These are phyloP conservation scores for Neurospora sp. DNA, from an alignment of 495 filamentous ascomycete species.

Conservation along the genomic window DNA sequence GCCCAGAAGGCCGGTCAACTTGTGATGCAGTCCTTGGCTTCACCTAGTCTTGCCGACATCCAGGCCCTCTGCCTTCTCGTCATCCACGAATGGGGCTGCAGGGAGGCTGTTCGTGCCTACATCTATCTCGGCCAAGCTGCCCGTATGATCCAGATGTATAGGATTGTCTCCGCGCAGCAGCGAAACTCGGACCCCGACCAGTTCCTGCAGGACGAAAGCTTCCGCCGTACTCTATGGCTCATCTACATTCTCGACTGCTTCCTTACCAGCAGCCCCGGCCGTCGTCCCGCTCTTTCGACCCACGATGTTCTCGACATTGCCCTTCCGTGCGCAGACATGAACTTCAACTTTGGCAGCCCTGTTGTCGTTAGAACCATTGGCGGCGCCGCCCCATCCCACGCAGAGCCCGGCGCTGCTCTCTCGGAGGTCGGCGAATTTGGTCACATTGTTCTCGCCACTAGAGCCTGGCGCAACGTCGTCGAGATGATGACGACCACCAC, in stretches of 20 bases:
- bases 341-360: conserved; percentile 39
- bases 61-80: conserved; percentile 41
- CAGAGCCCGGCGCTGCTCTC: conserved; percentile 21
- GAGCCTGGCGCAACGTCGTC: conserved; percentile 41
- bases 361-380: conserved; percentile 35
- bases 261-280: conserved; percentile 43
- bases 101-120: conserved; percentile 42
- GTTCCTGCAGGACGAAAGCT: conserved; percentile 42
- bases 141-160: conserved; percentile 43
- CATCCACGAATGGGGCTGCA: conserved; percentile 42
- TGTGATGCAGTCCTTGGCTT: conserved; percentile 36
- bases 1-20: conserved; percentile 36
- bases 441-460: conserved; percentile 40
- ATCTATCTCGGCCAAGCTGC: conserved; percentile 41
- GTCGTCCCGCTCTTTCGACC: conserved; percentile 35
- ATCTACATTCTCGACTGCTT: conserved; percentile 45
- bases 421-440: conserved; percentile 41
- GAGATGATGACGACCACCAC: conserved; percentile 41
- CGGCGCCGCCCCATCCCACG: conserved; percentile 26
- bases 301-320: conserved; percentile 37
- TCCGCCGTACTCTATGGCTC: conserved; percentile 41
- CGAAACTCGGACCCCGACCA: conserved; percentile 33
- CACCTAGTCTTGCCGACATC: conserved; percentile 40
- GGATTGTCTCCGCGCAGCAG: conserved; percentile 36
- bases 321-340: conserved; percentile 39